Percentiles rank a stretch among this genome's conserved stretches.
Conservation (phyloP, 805 yeast species). For the Cyberlindnera mississippiensis region DNA sequence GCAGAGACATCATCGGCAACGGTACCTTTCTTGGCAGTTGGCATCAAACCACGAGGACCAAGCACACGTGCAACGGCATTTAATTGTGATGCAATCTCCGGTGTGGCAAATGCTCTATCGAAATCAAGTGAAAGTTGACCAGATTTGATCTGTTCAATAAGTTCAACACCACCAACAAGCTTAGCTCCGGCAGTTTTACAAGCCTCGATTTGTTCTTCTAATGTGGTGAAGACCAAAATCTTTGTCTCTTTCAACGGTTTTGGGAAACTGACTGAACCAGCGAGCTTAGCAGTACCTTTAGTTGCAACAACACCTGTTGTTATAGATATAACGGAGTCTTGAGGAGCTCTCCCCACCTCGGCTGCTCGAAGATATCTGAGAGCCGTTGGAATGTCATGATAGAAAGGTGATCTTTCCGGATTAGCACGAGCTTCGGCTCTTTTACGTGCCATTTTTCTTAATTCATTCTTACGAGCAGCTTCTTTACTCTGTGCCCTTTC, state of each 20-base stretch:
- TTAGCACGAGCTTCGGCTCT: slow-evolving; percentile 37
- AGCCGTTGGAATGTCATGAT: slow-evolving; percentile 70
- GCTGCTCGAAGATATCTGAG: slow-evolving; percentile 79
- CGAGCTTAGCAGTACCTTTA: slow-evolving; percentile 70
- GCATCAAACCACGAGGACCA: slow-evolving; percentile 90
- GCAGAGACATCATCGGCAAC: slow-evolving; percentile 61
- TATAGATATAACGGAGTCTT: slow-evolving; percentile 66
- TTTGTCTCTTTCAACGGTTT: slow-evolving; percentile 62
- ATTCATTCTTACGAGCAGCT: slow-evolving; percentile 30
- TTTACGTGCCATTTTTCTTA: slow-evolving; percentile 34
- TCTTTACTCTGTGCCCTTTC: slow-evolving; percentile 27
- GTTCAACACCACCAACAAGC: slow-evolving; percentile 67
- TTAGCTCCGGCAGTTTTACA: slow-evolving; percentile 58
- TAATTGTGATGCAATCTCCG: slow-evolving; percentile 66
- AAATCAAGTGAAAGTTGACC: slow-evolving; percentile 50
- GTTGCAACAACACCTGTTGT: slow-evolving; percentile 65
- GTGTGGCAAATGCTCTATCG: slow-evolving; percentile 81
- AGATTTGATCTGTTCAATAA: slow-evolving; percentile 56
- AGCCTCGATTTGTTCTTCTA: slow-evolving; percentile 46
- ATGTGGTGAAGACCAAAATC: slow-evolving; percentile 64
- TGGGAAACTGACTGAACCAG: slow-evolving; percentile 71
- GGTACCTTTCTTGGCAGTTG: slow-evolving; percentile 81
- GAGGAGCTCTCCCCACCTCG: slow-evolving; percentile 78
- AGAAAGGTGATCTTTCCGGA: slow-evolving; percentile 53
- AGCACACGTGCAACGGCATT: slow-evolving; percentile 69